phyloP scores from a whole-genome alignment of 2,329 filamentous ascomycete genomes.

The Aspergillus unguis region DNA sequence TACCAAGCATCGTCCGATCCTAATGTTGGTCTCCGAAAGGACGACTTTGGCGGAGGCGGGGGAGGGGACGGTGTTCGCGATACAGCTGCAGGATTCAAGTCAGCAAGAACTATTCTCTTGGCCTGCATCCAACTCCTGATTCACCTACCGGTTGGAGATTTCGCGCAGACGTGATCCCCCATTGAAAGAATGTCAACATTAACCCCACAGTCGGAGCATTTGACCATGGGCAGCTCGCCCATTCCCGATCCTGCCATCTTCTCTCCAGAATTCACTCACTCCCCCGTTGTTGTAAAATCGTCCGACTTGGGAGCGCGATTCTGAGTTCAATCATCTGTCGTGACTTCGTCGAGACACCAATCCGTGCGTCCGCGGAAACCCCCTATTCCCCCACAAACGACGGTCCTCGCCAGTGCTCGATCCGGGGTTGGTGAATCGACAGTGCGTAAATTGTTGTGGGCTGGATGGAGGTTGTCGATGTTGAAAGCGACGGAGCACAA shows the following conservation, averaged over 20 bases:
- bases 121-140: not conserved
- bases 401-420: not conserved
- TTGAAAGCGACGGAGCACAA: not conserved
- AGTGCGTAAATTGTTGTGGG: not conserved
- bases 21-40: slow-evolving; percentile 23
- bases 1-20: slow-evolving; percentile 20
- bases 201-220: slow-evolving; percentile 75
- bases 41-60: slow-evolving; percentile 29
- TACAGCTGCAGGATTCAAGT: slow-evolving; percentile 5
- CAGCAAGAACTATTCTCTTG: not conserved
- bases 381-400: not conserved
- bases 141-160: slow-evolving; percentile 37
- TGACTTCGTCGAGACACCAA: slow-evolving; percentile 4
- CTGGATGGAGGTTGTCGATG: slow-evolving; percentile 1
- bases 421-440: not conserved
- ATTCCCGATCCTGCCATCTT: slow-evolving; percentile 49
- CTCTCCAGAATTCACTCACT: slow-evolving; percentile 34
- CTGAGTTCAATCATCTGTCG: slow-evolving; percentile 9
- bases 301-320: slow-evolving; percentile 12
- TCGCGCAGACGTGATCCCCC: slow-evolving; percentile 75
- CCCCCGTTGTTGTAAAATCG: slow-evolving; percentile 11
- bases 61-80: slow-evolving; percentile 21
- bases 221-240: slow-evolving; percentile 76
- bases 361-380: not conserved
- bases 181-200: slow-evolving; percentile 81